These are phyloP conservation scores for Recurvomyces mirabilis DNA, from an alignment of 495 filamentous ascomycete species.

Conservation along the genomic window DNA sequence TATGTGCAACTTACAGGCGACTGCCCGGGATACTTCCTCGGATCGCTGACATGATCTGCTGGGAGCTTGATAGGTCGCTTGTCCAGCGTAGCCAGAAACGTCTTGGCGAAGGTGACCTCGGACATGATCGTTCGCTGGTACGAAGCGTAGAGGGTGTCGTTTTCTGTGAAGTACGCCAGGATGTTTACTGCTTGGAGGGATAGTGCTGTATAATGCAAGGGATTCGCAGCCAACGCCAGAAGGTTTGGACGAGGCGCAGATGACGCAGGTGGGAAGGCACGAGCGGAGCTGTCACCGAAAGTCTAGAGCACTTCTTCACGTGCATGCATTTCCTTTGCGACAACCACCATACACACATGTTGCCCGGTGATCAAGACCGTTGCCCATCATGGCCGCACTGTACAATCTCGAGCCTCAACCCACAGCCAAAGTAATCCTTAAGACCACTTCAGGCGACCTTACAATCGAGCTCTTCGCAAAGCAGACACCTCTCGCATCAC, in stretches of 20 bases:
- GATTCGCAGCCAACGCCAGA: too few relatives aligned
- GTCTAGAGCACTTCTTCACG: too few relatives aligned
- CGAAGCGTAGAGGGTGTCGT: conserved; percentile 16
- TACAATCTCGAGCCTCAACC: conserved; percentile 92
- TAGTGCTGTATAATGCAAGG: too few relatives aligned
- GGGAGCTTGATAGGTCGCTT: conserved; percentile 63
- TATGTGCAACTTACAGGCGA: conserved; percentile 64
- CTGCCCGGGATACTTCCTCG: conserved; percentile 56
- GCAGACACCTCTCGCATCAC: conserved; percentile 79
- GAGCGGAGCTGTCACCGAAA: too few relatives aligned
- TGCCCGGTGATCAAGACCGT: background rate
- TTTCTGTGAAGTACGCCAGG: conserved; percentile 14
- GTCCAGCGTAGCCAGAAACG: conserved; percentile 71
- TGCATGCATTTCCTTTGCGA: too few relatives aligned
- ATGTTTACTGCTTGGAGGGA: background rate
- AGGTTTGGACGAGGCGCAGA: too few relatives aligned
- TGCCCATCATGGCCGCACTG: conserved; percentile 59
- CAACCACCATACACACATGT: background rate
- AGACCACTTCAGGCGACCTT: conserved; percentile 81
- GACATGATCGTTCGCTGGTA: conserved; percentile 17
- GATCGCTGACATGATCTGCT: conserved; percentile 76
- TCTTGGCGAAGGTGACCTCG: conserved; percentile 52
- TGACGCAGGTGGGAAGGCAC: too few relatives aligned
- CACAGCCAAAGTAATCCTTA: conserved; percentile 78
- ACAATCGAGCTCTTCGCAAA: conserved; percentile 86